Evolutionary conservation across 176 grass and related monocot genomes (phyloP).

Genomic region (Coix lacrymajobi): DNA sequence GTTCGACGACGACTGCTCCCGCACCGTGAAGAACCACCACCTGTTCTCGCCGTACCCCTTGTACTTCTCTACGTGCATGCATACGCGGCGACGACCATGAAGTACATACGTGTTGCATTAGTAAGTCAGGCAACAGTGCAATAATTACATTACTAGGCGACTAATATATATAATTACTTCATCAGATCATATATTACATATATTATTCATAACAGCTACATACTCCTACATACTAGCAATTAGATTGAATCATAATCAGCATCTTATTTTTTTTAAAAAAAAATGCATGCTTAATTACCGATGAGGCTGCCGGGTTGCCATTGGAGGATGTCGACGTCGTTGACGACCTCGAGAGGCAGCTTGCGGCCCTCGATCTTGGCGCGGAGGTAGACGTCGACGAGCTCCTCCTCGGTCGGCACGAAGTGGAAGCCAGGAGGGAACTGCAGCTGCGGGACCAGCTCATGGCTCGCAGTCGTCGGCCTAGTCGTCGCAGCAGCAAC

Average conservation of each 20-base stretch:
- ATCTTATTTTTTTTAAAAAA: no score
- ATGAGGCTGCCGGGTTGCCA: constrained; percentile 5
- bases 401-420: not conserved
- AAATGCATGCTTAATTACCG: no score
- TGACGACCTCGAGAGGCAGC: constrained; percentile 5
- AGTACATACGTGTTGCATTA: not conserved
- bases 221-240: no score
- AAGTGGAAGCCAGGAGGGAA: constrained; percentile 17
- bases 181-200: not conserved
- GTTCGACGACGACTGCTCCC: not conserved
- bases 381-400: constrained; percentile 33
- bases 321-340: constrained; percentile 2
- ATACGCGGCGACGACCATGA: not conserved
- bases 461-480: not conserved
- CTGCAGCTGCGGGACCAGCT: constrained; percentile 19
- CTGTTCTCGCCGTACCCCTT: constrained; percentile 10
- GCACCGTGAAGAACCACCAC: constrained; percentile 25
- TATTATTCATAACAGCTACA: no score
- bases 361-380: constrained; percentile 5
- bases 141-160: no score
- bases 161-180: no score
- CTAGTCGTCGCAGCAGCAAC: not conserved
- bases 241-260: no score
- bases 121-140: no score
- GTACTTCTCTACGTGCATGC: not conserved